These are phyloP conservation scores for Hypsizygus marmoreus DNA, from an alignment of 768 basidiomycete species.

Conservation along the genomic window DNA sequence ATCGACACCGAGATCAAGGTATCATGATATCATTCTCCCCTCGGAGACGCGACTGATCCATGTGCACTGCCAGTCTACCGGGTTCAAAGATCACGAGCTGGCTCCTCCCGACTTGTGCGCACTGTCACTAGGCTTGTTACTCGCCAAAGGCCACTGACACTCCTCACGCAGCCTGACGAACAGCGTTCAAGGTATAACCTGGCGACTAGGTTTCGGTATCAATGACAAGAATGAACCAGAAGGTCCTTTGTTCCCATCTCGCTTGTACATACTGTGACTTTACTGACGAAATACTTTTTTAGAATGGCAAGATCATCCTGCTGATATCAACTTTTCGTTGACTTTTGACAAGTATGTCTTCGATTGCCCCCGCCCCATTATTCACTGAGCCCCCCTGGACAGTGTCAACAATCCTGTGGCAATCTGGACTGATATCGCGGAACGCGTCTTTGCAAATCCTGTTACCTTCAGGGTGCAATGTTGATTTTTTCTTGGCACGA, in stretches of 20 bases:
- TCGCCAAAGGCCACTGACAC: no score
- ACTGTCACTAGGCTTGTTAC: no score
- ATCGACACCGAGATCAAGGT: constrained; percentile 64
- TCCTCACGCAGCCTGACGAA: constrained; percentile 43
- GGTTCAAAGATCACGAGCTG: constrained; percentile 53
- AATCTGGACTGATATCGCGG: constrained; percentile 40
- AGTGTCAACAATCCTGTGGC: constrained; percentile 58
- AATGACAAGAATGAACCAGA: constrained; percentile 53
- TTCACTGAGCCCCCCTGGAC: constrained; percentile 13
- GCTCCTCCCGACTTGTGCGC: constrained; percentile 64
- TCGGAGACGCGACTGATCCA: background rate
- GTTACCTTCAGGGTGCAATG: constrained; percentile 11
- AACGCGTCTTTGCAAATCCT: constrained; percentile 7
- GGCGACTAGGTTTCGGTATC: constrained; percentile 62
- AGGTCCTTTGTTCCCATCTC: constrained; percentile 35
- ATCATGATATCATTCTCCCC: background rate
- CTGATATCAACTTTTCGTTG: constrained; percentile 51
- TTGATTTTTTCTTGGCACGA: background rate
- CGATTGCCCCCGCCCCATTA: no score
- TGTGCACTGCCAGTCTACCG: constrained; percentile 38
- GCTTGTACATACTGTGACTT: background rate
- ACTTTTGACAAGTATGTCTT: constrained; percentile 48
- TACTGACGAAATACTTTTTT: constrained; percentile 8
- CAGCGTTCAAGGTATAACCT: constrained; percentile 61
- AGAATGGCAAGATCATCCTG: constrained; percentile 64